These are phyloP conservation scores for Aspergillus tamarii DNA, from an alignment of 2,329 filamentous ascomycete genomes.

Conservation along the genomic window DNA sequence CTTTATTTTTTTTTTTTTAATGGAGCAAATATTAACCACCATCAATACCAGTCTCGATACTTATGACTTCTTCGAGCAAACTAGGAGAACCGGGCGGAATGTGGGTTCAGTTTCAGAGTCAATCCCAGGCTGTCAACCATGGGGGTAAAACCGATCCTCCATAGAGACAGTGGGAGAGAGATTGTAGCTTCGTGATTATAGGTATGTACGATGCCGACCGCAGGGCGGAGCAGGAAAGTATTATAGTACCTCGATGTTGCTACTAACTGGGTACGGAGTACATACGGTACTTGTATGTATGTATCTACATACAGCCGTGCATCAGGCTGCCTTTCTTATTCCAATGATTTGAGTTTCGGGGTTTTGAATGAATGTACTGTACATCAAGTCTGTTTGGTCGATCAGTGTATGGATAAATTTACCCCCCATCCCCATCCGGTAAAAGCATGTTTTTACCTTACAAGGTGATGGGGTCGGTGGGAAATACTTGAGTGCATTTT, in stretches of 20 bases:
- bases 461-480: background rate
- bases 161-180: background rate
- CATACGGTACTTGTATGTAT: background rate
- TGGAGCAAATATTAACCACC: background rate
- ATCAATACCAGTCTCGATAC: background rate
- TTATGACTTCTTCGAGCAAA: background rate
- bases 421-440: background rate
- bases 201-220: background rate
- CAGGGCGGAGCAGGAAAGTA: background rate
- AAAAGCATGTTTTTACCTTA: background rate
- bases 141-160: conserved; percentile 2
- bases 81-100: conserved; percentile 5
- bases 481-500: background rate
- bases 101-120: conserved; percentile 14
- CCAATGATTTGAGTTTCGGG: background rate
- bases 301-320: background rate
- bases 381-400: background rate
- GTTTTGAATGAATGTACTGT: background rate
- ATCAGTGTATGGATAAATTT: background rate
- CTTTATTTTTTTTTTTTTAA: background rate
- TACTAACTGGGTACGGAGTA: background rate
- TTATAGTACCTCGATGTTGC: background rate
- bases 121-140: conserved; percentile 6
- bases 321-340: background rate
- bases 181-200: background rate